Percentiles rank a stretch among this genome's conserved stretches.
Evolutionary conservation across 495 filamentous ascomycete genomes (phyloP).

Genomic region (Hypoxylon fragiforme): DNA sequence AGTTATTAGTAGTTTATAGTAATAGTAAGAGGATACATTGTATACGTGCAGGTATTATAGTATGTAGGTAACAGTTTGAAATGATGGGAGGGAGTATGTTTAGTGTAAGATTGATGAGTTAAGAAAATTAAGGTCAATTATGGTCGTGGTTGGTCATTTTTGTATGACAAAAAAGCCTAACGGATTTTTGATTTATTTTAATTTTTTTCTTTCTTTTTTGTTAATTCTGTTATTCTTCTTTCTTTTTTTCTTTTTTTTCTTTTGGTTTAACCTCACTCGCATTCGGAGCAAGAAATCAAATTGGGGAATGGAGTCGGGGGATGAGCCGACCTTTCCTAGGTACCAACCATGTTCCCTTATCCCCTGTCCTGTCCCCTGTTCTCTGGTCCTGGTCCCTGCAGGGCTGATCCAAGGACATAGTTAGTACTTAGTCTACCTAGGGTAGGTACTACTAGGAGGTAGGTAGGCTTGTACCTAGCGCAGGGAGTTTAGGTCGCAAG

Average conservation of each 20-base stretch:
- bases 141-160: background rate
- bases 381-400: constrained; percentile 13
- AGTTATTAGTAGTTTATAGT: constrained; percentile 1
- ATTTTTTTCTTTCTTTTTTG: background rate
- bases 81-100: no score
- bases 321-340: constrained; percentile 6
- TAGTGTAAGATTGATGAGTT: no score
- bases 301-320: constrained; percentile 13
- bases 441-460: background rate
- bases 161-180: no score
- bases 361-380: background rate
- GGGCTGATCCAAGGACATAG: constrained; percentile 29
- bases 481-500: constrained; percentile 15
- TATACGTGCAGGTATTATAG: no score
- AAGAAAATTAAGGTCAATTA: no score
- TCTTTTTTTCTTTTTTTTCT: background rate
- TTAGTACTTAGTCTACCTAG: no score
- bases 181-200: background rate
- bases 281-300: constrained; percentile 7
- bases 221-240: background rate
- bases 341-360: no score
- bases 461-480: constrained; percentile 10
- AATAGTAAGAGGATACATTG: constrained; percentile 7
- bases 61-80: no score
- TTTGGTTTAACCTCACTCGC: constrained; percentile 1